phyloP scores from a whole-genome alignment of 108 stramenopile species.

The Seminavis robusta region DNA sequence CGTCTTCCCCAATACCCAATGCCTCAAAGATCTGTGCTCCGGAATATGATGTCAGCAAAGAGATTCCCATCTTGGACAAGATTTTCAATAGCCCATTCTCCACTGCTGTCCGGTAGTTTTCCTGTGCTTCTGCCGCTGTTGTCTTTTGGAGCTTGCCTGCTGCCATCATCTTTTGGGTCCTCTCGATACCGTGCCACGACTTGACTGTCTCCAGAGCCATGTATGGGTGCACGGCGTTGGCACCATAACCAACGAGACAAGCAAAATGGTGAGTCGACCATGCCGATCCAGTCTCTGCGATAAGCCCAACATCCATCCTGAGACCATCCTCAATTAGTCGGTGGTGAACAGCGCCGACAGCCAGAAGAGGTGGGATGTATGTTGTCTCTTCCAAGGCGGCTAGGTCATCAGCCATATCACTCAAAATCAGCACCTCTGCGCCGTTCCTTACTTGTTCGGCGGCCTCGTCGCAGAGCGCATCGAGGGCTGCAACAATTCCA shows the following conservation, averaged over 20 bases:
- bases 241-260: constrained; percentile 93
- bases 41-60: constrained; percentile 88
- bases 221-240: constrained; percentile 94
- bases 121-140: constrained; percentile 81
- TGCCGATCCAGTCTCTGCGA: constrained; percentile 91
- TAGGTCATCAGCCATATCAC: constrained; percentile 73
- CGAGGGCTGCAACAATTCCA: constrained; percentile 80
- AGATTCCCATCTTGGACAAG: constrained; percentile 95
- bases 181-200: constrained; percentile 74
- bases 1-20: constrained; percentile 87
- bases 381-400: constrained; percentile 55
- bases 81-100: constrained; percentile 93
- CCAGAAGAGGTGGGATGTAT: constrained; percentile 91
- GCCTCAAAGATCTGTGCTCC: constrained; percentile 98
- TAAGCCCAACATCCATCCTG: constrained; percentile 88
- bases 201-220: constrained; percentile 94
- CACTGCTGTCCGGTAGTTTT: constrained; percentile 88
- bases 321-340: constrained; percentile 89
- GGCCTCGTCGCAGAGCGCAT: constrained; percentile 82
- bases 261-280: constrained; percentile 95
- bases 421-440: constrained; percentile 87
- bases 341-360: constrained; percentile 96
- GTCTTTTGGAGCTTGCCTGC: constrained; percentile 71
- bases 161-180: constrained; percentile 83
- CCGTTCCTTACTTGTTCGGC: constrained; percentile 78